Base-by-base conservation (phyloP, 257 asterid species). In the Paraleonurus japonicus region DNA sequence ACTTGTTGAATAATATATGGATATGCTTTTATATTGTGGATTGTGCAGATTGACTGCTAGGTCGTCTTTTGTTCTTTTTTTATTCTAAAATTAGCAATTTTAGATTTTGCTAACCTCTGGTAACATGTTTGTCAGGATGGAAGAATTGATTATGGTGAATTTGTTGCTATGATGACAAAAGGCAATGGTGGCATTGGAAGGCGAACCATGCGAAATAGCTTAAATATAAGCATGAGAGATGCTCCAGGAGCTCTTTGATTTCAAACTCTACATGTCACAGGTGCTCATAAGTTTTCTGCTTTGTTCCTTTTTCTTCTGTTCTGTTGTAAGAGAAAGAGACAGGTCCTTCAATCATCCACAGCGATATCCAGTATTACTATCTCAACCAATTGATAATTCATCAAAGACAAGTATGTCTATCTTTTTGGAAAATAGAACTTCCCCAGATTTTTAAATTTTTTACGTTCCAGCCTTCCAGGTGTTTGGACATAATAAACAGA, bases 141-240 rank as follows among this genome's bases (percentile, higher is more conserved):
- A 65, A 70, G 88, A 59, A 85, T 85, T 43, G 90, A 85, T 69
- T 85, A 85, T 26, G 90, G 90, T 54, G 90, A 85, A 68, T 85
- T 85, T 47, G 87, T 82, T 32, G 90, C 90, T 65, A 85, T 85
- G 90, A 85, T 85, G 90, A 83, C 87, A 20, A 85, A 85, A 72
- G 90, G 90, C 60, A 85, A 85, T 74, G 84, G 76, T 39, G 84
- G 86, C 27, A 75, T 85, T 30, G 90, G 90, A 27, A 82, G 90
- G 78, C 86, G 90, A 76, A 85, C 90, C 39, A 85, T 85, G 90
- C 75, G 86, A 48, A 85, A 85, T 81, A 82, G 87, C 87, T 50
- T 85, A 76, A 85, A 85, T 61, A 80, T 85, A 65, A 85, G 90
- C 84, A 85, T 80, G 87, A 79, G 87, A 78, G 90, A 81, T 75